phyloP scores from a whole-genome alignment of 257 asterid genomes.

The Hygrophila difformis region DNA sequence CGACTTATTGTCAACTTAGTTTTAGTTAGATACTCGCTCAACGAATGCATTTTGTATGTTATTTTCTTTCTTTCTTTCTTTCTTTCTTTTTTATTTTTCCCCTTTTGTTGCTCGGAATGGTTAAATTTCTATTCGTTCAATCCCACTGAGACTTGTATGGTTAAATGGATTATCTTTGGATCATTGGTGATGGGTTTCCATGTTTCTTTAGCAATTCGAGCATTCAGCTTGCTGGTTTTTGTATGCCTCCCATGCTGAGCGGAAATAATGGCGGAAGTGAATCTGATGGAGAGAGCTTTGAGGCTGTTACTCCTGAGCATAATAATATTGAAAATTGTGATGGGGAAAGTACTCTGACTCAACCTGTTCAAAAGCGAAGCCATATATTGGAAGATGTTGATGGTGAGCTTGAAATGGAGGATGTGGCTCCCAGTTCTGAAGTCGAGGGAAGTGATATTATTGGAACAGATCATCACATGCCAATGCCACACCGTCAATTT shows the following conservation, averaged over 20 bases:
- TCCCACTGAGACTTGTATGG: too few relatives aligned
- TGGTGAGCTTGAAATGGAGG: slow-evolving; percentile 99
- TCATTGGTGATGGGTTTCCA: slow-evolving; percentile 12
- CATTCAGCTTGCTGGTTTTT: slow-evolving; percentile 79
- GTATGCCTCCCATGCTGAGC: slow-evolving; percentile 80
- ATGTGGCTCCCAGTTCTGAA: slow-evolving; percentile 71
- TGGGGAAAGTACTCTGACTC: slow-evolving; percentile 22
- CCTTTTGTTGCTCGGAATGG: too few relatives aligned
- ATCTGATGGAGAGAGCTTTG: slow-evolving; percentile 85
- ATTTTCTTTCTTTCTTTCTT: too few relatives aligned
- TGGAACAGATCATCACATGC: slow-evolving; percentile 22
- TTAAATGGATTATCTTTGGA: slow-evolving; percentile 1
- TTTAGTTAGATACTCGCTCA: too few relatives aligned
- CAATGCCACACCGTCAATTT: slow-evolving; percentile 19
- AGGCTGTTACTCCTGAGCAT: slow-evolving; percentile 89
- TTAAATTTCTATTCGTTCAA: too few relatives aligned
- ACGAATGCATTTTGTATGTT: too few relatives aligned
- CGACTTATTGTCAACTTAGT: too few relatives aligned
- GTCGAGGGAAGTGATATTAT: slow-evolving; percentile 27
- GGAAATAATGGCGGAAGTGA: slow-evolving; percentile 62
- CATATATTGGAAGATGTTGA: slow-evolving; percentile 88
- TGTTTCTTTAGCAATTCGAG: slow-evolving; percentile 74
- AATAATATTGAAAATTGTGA: slow-evolving; percentile 36
- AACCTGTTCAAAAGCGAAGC: slow-evolving; percentile 52
- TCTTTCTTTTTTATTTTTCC: too few relatives aligned